Conservation (phyloP, 257 asterid genomes). For the Cordia subcordata region DNA sequence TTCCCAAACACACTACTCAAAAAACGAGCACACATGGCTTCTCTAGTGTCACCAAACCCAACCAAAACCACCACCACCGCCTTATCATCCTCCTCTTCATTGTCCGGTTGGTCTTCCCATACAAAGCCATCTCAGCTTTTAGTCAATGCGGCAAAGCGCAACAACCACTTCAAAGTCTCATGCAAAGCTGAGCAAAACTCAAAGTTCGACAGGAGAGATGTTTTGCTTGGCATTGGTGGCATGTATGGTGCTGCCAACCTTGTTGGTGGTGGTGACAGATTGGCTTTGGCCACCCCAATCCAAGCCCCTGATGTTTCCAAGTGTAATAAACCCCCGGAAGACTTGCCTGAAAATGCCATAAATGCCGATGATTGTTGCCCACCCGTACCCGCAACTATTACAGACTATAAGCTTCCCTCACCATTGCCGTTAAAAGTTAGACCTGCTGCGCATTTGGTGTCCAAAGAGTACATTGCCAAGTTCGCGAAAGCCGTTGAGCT, state of each 20-base stretch:
- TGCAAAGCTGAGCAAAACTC: background rate
- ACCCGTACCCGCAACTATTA: slow-evolving; percentile 12
- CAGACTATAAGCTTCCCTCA: slow-evolving; percentile 29
- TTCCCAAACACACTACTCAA: too few species aligned
- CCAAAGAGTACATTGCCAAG: slow-evolving; percentile 23
- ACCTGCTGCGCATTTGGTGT: slow-evolving; percentile 34
- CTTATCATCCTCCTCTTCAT: too few species aligned
- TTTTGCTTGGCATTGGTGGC: slow-evolving; percentile 17
- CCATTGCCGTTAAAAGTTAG: slow-evolving; percentile 12
- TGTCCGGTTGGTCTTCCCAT: too few species aligned
- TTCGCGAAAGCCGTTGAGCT: slow-evolving; percentile 32
- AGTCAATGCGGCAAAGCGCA: background rate
- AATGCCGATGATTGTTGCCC: slow-evolving; percentile 42
- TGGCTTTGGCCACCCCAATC: slow-evolving; percentile 7
- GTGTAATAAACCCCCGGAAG: background rate
- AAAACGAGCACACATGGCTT: too few species aligned
- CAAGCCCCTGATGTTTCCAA: slow-evolving; percentile 11
- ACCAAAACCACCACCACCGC: too few species aligned
- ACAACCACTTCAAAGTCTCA: slow-evolving; percentile 1
- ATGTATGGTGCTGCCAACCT: slow-evolving; percentile 13
- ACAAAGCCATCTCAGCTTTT: background rate
- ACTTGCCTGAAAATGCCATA: background rate
- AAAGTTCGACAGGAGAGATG: slow-evolving; percentile 7
- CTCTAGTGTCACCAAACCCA: too few species aligned
- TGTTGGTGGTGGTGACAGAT: background rate